Conservation (phyloP, 2,329 filamentous ascomycete species). For the Botryotinia convoluta region DNA sequence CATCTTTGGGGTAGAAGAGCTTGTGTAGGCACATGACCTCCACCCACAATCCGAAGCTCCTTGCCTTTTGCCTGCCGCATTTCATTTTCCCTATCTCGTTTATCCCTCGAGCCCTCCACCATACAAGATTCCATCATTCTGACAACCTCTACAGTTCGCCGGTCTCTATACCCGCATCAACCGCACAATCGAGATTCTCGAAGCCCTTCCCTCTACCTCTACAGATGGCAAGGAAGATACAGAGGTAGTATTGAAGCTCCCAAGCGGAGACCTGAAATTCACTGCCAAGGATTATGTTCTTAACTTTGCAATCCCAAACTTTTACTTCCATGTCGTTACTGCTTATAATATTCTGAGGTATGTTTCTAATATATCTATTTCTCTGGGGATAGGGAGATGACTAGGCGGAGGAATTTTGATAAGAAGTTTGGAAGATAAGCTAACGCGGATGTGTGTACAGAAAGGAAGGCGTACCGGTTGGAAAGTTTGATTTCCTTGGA, state of each 20-base stretch:
- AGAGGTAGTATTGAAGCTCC: conserved; percentile 41
- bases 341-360: conserved; percentile 60
- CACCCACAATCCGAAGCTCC: not conserved
- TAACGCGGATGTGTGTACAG: not conserved
- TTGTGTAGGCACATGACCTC: not conserved
- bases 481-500: conserved; percentile 56
- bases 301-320: conserved; percentile 54
- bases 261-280: conserved; percentile 41
- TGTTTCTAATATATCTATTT: conserved; percentile 1
- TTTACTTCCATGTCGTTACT: conserved; percentile 61
- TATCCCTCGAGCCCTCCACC: not conserved
- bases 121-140: not conserved
- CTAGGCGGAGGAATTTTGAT: not conserved
- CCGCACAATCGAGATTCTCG: conserved; percentile 47
- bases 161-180: conserved; percentile 49
- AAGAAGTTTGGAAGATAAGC: not conserved
- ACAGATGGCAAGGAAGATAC: conserved; percentile 45
- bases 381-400: not conserved
- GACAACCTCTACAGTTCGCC: conserved; percentile 40
- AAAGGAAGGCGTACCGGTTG: conserved; percentile 53
- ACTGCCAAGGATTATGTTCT: conserved; percentile 47
- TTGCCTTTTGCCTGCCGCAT: no score
- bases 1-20: not conserved
- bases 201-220: conserved; percentile 42
- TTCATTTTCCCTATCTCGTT: not conserved